These are phyloP conservation scores for Fomitopsis serialis DNA, from an alignment of 768 basidiomycete genomes.

Conservation along the genomic window DNA sequence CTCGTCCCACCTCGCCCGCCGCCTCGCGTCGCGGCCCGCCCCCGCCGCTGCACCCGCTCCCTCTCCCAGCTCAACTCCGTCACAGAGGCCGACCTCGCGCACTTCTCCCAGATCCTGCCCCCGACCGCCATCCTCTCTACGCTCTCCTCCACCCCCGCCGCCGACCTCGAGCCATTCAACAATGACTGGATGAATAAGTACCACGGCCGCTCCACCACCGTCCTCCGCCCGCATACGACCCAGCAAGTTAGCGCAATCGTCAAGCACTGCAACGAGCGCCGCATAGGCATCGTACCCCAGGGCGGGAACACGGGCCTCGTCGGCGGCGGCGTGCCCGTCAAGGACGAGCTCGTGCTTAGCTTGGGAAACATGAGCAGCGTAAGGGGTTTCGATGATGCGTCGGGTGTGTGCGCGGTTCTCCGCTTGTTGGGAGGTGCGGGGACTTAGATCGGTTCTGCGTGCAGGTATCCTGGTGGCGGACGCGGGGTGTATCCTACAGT, in stretches of 20 bases:
- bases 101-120: constrained; percentile 64
- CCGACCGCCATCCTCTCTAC: constrained; percentile 64
- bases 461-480: constrained; percentile 87
- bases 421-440: background rate
- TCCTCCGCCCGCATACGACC: constrained; percentile 85
- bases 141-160: constrained; percentile 40
- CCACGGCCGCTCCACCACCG: constrained; percentile 74
- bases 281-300: constrained; percentile 92
- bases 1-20: constrained; percentile 15
- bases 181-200: constrained; percentile 97
- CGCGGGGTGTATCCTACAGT: constrained; percentile 90
- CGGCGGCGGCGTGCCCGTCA: constrained; percentile 86
- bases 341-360: constrained; percentile 84
- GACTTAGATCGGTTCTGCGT: background rate
- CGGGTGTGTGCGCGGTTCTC: constrained; percentile 43
- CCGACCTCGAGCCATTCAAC: constrained; percentile 79
- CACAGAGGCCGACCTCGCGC: constrained; percentile 51
- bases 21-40: background rate
- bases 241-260: constrained; percentile 86
- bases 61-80: constrained; percentile 32
- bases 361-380: constrained; percentile 78
- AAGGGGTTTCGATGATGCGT: constrained; percentile 78
- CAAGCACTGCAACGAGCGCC: constrained; percentile 76
- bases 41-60: constrained; percentile 19
- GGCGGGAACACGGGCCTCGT: constrained; percentile 98